Base-by-base conservation (phyloP, 2,329 filamentous ascomycete species). In the Blastomyces silverae region DNA sequence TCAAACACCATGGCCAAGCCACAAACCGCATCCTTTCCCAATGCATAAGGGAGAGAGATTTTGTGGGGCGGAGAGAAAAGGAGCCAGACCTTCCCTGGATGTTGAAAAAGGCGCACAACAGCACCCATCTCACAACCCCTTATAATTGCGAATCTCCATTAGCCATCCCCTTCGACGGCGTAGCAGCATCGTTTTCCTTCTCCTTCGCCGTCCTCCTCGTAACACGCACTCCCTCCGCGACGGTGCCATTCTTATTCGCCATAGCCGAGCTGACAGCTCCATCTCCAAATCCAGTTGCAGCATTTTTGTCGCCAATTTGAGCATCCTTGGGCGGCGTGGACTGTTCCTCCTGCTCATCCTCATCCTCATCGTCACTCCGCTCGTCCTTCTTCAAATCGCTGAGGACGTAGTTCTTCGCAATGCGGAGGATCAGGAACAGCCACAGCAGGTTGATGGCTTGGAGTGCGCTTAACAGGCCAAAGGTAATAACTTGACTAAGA, bases 381-480 rank as follows among this genome's bases (percentile, higher is more conserved):
- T 80, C 79, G 63, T 81, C 79, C 65, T 74, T 74, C 25, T 58
- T 70, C 25, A 78, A 70, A 58, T 72, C 76, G 68, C 70, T 75
- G 67, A 78, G 75, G 44, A 78, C 67, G 65, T 79, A 79, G 69
- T 78, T 79, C 67, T 75, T 72, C 46, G 79, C 69, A 61, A 80
- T 77, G 67, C 77, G 76, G 61, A 79, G 69, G 62, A 81, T 80
- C 65, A 80, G 70, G 68, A 75, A 79, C 22, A 81, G 73, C 76
- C 79, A 80, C 66, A 80, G 79, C 59, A 81, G 71, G 55, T 80
- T 81, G 39, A 81, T 77, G 20, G 76, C 75, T 67, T 81, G 79
- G 52, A 81, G 71, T 67, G 76, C 75, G 42, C 76, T 77, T 3
- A 81, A 75, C 59, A 80, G 69, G 34, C 71, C 70, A 62, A 81